Percentiles rank a stretch among this genome's conserved stretches.
Evolutionary conservation across 2,329 filamentous ascomycete species (phyloP).

Genomic region (Diatrype stigma): DNA sequence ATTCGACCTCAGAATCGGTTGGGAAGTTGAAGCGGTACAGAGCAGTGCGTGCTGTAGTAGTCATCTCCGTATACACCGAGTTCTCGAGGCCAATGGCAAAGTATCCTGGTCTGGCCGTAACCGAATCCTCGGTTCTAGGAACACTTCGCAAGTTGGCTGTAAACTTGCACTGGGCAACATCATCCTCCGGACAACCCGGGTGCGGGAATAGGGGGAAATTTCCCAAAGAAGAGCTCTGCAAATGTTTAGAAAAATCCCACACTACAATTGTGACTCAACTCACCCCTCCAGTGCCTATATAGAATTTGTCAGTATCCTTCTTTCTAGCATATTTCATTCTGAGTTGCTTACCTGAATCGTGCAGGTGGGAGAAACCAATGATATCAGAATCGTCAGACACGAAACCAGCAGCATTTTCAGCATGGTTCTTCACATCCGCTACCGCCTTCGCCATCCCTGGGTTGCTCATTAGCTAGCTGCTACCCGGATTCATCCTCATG

Average conservation of each 20-base stretch:
- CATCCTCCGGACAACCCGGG: slow-evolving; percentile 43
- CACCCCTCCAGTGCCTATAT: slow-evolving; percentile 28
- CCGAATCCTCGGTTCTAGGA: slow-evolving; percentile 44
- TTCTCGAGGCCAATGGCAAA: slow-evolving; percentile 55
- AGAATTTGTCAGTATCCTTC: slow-evolving; percentile 1
- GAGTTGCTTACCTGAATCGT: slow-evolving; percentile 25
- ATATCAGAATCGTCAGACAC: slow-evolving; percentile 28
- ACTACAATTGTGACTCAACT: slow-evolving; percentile 8
- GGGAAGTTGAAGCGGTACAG: slow-evolving; percentile 58
- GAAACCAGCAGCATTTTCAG: slow-evolving; percentile 28
- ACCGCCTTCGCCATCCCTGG: slow-evolving; percentile 31
- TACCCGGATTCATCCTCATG: background rate
- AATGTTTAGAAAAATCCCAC: slow-evolving; percentile 10
- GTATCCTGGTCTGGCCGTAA: slow-evolving; percentile 53
- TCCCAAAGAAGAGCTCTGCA: slow-evolving; percentile 41
- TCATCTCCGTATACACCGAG: slow-evolving; percentile 57
- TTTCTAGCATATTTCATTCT: background rate
- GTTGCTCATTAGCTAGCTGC: slow-evolving; percentile 6
- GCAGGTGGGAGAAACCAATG: slow-evolving; percentile 29
- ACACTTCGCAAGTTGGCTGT: slow-evolving; percentile 41
- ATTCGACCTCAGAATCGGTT: slow-evolving; percentile 21
- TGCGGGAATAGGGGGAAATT: slow-evolving; percentile 52
- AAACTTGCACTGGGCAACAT: slow-evolving; percentile 48
- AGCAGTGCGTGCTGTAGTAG: slow-evolving; percentile 52
- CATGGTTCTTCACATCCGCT: slow-evolving; percentile 22